Conservation (phyloP, 192 early-diverging fungal genomes). For the Gigaspora rosea region DNA sequence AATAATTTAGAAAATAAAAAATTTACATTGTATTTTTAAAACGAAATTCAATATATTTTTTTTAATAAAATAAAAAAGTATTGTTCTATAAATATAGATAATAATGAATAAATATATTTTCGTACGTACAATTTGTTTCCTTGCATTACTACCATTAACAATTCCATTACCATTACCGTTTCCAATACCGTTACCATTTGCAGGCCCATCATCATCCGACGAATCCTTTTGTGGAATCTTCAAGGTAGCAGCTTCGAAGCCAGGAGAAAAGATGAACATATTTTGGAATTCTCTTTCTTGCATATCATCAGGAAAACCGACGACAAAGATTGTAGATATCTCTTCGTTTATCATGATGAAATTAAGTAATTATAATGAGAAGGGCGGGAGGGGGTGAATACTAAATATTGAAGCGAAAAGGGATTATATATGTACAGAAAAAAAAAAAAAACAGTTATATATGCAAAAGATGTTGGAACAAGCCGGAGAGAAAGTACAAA, state of each 20-base stretch:
- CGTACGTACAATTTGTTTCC: slow-evolving; percentile 87
- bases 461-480: slow-evolving; percentile 12
- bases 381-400: not conserved
- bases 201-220: slow-evolving; percentile 49
- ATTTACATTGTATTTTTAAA: not conserved
- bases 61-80: no score
- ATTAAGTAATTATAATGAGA: not conserved
- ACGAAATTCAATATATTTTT: no score
- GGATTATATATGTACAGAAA: slow-evolving; percentile 1
- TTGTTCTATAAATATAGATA: not conserved
- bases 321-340: slow-evolving; percentile 99
- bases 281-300: slow-evolving; percentile 98
- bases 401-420: not conserved
- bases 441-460: not conserved
- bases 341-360: slow-evolving; percentile 66
- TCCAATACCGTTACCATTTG: slow-evolving; percentile 18
- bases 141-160: slow-evolving; percentile 49
- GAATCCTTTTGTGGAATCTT: slow-evolving; percentile 80
- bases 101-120: not conserved
- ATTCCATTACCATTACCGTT: slow-evolving; percentile 43
- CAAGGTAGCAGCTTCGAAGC: slow-evolving; percentile 96
- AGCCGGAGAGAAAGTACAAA: not conserved
- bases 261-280: slow-evolving; percentile 98
- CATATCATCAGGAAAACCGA: slow-evolving; percentile 99
- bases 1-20: not conserved